Evolutionary conservation across 1,139 yeast genomes (phyloP).

Genomic region (Lodderomyces orthopsilosis): DNA sequence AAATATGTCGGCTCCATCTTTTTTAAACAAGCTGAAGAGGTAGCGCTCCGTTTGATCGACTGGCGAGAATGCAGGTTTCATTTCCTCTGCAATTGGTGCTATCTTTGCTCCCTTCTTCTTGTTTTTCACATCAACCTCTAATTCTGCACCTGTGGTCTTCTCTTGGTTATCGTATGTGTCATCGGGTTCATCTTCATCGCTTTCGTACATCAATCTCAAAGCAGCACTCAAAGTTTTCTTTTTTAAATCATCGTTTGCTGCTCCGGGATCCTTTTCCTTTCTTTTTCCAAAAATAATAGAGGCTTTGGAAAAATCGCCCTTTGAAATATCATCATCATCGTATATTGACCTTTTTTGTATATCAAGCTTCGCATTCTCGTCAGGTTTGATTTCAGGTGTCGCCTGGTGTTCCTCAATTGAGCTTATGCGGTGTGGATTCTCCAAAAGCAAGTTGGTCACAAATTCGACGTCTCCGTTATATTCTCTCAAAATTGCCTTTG

Average conservation of each 20-base stretch:
- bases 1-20: constrained; percentile 49
- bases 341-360: constrained; percentile 20
- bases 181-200: constrained; percentile 79
- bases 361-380: background rate
- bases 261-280: constrained; percentile 7
- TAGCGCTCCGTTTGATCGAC: constrained; percentile 31
- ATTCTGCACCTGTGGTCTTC: constrained; percentile 32
- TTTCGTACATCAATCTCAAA: constrained; percentile 60
- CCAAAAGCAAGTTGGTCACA: constrained; percentile 60
- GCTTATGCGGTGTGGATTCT: constrained; percentile 47
- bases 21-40: constrained; percentile 57
- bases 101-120: constrained; percentile 7
- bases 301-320: constrained; percentile 19
- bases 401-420: constrained; percentile 17
- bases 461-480: constrained; percentile 54
- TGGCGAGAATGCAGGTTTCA: constrained; percentile 1
- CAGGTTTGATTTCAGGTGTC: background rate
- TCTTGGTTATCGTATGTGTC: constrained; percentile 83
- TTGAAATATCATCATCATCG: constrained; percentile 30
- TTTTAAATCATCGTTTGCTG: constrained; percentile 29
- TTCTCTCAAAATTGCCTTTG: constrained; percentile 44
- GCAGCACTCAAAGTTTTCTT: constrained; percentile 64
- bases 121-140: constrained; percentile 16
- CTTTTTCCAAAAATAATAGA: constrained; percentile 24
- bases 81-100: constrained; percentile 7